These are phyloP conservation scores for Akanthomyces uredinophilus DNA, from an alignment of 2,329 filamentous ascomycete species.

Conservation along the genomic window DNA sequence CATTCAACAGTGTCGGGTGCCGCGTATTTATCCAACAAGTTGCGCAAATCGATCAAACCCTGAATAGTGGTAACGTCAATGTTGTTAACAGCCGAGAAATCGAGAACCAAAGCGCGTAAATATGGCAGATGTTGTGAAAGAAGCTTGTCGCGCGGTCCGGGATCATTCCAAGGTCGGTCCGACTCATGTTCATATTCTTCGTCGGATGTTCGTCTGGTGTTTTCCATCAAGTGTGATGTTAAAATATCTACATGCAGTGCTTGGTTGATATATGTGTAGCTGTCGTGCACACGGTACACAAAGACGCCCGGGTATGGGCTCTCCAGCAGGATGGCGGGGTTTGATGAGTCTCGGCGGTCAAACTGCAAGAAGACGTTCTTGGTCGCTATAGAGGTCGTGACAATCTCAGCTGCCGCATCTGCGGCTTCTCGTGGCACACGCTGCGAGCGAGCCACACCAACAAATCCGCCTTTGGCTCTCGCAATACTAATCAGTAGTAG, in stretches of 20 bases:
- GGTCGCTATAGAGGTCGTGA: neutral
- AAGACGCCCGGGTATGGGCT: slow-evolving; percentile 45
- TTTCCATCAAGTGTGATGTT: slow-evolving; percentile 33
- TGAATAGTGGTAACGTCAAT: slow-evolving; percentile 55
- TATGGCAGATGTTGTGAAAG: slow-evolving; percentile 33
- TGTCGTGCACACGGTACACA: slow-evolving; percentile 47
- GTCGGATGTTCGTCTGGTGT: slow-evolving; percentile 36
- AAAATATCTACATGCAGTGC: slow-evolving; percentile 42
- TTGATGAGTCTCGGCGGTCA: slow-evolving; percentile 38
- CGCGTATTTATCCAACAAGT: slow-evolving; percentile 49
- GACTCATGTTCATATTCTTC: slow-evolving; percentile 31
- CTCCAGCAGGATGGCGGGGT: slow-evolving; percentile 37
- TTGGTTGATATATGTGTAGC: slow-evolving; percentile 49
- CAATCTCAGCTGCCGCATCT: neutral
- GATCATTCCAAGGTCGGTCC: slow-evolving; percentile 53
- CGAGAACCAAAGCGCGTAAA: slow-evolving; percentile 50
- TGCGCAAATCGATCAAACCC: slow-evolving; percentile 50
- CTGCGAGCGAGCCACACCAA: slow-evolving; percentile 33
- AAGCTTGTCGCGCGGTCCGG: slow-evolving; percentile 31
- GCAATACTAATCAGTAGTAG: slow-evolving; percentile 42
- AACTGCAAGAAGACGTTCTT: slow-evolving; percentile 34
- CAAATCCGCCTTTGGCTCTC: slow-evolving; percentile 42
- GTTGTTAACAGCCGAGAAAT: slow-evolving; percentile 52
- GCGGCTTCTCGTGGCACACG: slow-evolving; percentile 14
- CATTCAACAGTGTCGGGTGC: slow-evolving; percentile 43